These are phyloP conservation scores for Penicillium manginii DNA, from an alignment of 495 filamentous ascomycete genomes.

Conservation along the genomic window DNA sequence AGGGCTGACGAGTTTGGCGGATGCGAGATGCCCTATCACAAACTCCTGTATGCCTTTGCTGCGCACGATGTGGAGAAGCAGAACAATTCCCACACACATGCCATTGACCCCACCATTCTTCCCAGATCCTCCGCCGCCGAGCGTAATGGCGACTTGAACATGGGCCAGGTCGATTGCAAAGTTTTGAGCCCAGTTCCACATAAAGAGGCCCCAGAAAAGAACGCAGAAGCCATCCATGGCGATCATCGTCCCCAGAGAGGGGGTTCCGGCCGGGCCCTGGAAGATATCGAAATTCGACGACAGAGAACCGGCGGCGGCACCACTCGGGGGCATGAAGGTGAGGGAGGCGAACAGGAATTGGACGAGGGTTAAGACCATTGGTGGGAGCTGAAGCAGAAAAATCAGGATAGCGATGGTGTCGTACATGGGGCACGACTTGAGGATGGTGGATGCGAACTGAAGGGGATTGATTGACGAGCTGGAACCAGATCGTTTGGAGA, in stretches of 20 bases:
- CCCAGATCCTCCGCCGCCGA: constrained; percentile 82
- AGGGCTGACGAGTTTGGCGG: constrained; percentile 49
- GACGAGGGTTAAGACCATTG: constrained; percentile 84
- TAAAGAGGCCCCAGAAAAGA: constrained; percentile 78
- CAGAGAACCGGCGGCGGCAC: constrained; percentile 52
- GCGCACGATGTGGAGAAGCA: constrained; percentile 66
- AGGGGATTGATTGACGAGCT: constrained; percentile 67
- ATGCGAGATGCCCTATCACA: constrained; percentile 48
- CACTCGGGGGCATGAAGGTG: constrained; percentile 84
- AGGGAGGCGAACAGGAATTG: constrained; percentile 92
- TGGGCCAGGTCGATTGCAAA: constrained; percentile 94
- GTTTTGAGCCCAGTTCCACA: constrained; percentile 86
- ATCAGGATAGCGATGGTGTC: constrained; percentile 99
- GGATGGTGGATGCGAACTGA: constrained; percentile 78
- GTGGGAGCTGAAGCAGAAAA: constrained; percentile 93
- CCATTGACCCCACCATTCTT: constrained; percentile 73
- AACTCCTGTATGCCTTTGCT: constrained; percentile 60
- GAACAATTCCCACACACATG: constrained; percentile 80
- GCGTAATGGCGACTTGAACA: constrained; percentile 89
- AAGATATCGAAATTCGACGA: constrained; percentile 74
- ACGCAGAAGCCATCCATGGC: constrained; percentile 82
- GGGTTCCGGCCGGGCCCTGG: constrained; percentile 69
- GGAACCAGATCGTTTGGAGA: constrained; percentile 63
- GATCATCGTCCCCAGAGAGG: constrained; percentile 79
- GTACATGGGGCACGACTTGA: constrained; percentile 85